Conservation (phyloP, 2,329 filamentous ascomycete genomes). For the Trichoderma sp. region DNA sequence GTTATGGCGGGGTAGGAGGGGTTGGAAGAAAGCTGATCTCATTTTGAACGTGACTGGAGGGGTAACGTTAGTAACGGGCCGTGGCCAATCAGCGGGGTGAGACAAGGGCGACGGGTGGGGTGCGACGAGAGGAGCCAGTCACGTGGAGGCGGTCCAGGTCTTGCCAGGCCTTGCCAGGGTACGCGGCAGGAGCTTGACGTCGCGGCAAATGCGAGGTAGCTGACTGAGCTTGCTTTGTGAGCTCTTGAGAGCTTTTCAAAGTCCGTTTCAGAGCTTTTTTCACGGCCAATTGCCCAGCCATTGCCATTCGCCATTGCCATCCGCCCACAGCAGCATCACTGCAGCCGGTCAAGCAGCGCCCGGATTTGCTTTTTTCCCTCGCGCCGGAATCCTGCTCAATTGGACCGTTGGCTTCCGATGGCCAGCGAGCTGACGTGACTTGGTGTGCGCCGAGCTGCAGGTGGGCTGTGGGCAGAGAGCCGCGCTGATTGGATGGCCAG, state of each 20-base stretch:
- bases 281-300: not conserved
- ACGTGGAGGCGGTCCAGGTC: conserved; percentile 28
- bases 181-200: conserved; percentile 10
- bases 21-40: conserved; percentile 45
- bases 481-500: conserved; percentile 13
- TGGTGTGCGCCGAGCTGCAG: conserved; percentile 11
- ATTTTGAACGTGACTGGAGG: conserved; percentile 43
- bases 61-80: conserved; percentile 39
- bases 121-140: conserved; percentile 23
- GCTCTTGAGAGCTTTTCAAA: not conserved
- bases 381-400: conserved; percentile 1
- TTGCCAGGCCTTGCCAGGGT: not conserved
- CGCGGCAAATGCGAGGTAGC: not conserved
- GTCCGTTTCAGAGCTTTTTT: not conserved
- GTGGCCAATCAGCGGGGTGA: conserved; percentile 28
- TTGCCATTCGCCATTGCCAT: not conserved
- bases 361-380: not conserved
- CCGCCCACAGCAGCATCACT: not conserved
- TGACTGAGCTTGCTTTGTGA: not conserved
- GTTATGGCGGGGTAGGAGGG: conserved; percentile 47
- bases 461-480: conserved; percentile 4
- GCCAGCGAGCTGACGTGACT: conserved; percentile 17
- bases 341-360: not conserved
- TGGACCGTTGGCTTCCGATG: conserved; percentile 7
- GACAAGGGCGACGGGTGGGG: conserved; percentile 24